Evolutionary conservation across 2,329 filamentous ascomycete genomes (phyloP), one percentile per base, ranked within the genome.

Genomic region (Aurifilum marmelostoma): DNA sequence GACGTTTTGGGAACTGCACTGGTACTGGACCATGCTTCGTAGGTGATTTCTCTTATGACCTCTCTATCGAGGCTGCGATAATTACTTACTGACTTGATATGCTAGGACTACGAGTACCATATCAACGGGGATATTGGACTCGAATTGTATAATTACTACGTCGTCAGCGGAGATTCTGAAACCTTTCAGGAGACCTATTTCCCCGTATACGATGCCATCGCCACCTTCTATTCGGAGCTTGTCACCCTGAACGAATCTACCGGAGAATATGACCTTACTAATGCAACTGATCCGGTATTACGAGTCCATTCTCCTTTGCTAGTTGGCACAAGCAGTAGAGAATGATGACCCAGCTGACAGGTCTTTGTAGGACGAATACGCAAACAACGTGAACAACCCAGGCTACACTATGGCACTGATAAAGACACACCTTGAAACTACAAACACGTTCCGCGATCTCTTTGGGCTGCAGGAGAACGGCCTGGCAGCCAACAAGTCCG

Each of bases 211-310:
- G 85, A 92, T 70, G 87, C 88, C 0, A 81, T 89, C 54, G 89
- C 89, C 0, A 84, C 85, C 1, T 83, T 91, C 69, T 91, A 87
- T 72, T 82, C 84, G 0, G 83, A 92, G 69, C 71, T 91, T 0
- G 77, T 92, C 1, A 81, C 84, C 59, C 88, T 80, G 72, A 91
- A 92, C 73, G 83, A 84, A 21, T 85, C 85, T 0, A 81, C 79
- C 4, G 64, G 64, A 11, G 24, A 24, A 12, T 84, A 83, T 74
- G 80, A 80, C 1, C 79, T 83, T 58, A 85, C 79, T 18, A 91
- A 93, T 72, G 89, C 91, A 78, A 93, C 91, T 0, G 91, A 93
- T 77, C 91, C 91, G 1, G 87, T 88, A 79, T 74, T 80, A 34
- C 34, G n/a, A n/a, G n/a, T 34, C 34, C 34, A 34, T 78, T 16